Evolutionary conservation across 257 asterid genomes (phyloP), one percentile per base, ranked within the genome.

Genomic region (Knoxia roxburghii): DNA sequence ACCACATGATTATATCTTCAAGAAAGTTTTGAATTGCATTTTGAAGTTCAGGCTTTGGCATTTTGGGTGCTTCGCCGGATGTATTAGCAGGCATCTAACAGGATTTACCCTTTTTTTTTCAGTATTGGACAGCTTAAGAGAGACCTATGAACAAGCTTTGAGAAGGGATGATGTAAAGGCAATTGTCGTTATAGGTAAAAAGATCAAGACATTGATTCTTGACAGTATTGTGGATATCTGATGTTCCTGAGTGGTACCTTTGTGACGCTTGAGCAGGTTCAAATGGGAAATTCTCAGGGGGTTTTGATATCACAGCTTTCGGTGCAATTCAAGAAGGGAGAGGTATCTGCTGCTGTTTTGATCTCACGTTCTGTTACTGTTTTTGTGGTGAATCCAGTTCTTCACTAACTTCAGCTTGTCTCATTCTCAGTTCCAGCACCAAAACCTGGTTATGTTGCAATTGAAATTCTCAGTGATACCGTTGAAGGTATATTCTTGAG

Each of bases 71-170:
- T 26, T 21, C 14, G 17, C 15, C 52, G 13, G 8, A 35, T 52
- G 58, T 21, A 17, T 39, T 49, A 35, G 37, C 45, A 52, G 56
- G 26, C 20, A 1, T 57, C 23, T 78, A 14, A 68, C 46, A 14
- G 29, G 35, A 26, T 24, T 60, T 33, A 30, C 50, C 1, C 26
- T 63, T 37, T 3, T 71, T 18, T 56, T 65, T 75, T 35, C 72
- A 94, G 99, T 94, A 65, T 75, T 94, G 72, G 35, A 83, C 88
- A 90, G 99, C 91, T 87, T 94, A 67, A 90, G 90, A 67, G 95
- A 87, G 68, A 77, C 79, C 41, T 83, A 83, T 64, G 97, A 88
- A 65, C 82, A 80, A 69, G 99, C 96, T 46, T 73, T 88, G 80
- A 70, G 83, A 61, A 82, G 95, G 64, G 85, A 88, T 72, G 99